Percentiles rank a stretch among this genome's conserved stretches.
These are phyloP conservation scores for Dictyostelium firmibasis DNA, from an alignment of 78 protist genomes.

Conservation along the genomic window DNA sequence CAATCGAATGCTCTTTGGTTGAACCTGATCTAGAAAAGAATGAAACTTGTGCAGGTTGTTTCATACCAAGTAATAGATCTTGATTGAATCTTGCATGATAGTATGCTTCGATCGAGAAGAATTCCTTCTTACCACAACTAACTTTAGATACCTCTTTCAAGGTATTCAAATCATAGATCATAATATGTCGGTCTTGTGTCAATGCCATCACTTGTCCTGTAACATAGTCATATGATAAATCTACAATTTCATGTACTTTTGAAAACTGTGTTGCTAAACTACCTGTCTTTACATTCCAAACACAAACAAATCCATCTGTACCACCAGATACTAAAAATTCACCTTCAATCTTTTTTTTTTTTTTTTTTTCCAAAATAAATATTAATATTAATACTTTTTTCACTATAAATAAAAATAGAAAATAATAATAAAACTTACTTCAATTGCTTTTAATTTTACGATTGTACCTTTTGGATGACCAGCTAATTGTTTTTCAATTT, in stretches of 20 bases:
- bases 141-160: constrained; percentile 38
- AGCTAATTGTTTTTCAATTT: constrained; percentile 46
- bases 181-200: constrained; percentile 18
- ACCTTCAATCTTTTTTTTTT: neutral
- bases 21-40: neutral
- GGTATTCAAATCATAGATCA: constrained; percentile 12
- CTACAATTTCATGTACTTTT: constrained; percentile 61
- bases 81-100: constrained; percentile 55
- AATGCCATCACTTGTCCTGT: constrained; percentile 46
- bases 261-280: constrained; percentile 34
- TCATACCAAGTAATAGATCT: constrained; percentile 36
- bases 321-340: constrained; percentile 56
- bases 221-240: constrained; percentile 33
- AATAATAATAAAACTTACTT: neutral
- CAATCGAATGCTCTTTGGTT: constrained; percentile 3
- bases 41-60: constrained; percentile 42
- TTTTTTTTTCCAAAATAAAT: neutral
- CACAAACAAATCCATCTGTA: constrained; percentile 62
- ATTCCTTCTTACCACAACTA: constrained; percentile 51
- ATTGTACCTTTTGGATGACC: constrained; percentile 64
- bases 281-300: constrained; percentile 60
- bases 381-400: neutral
- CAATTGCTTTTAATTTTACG: constrained; percentile 42
- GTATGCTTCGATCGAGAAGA: neutral
- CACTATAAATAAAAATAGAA: neutral